These are phyloP conservation scores for Acacia melanoxylon DNA, from an alignment of 306 rosid species.

Conservation along the genomic window DNA sequence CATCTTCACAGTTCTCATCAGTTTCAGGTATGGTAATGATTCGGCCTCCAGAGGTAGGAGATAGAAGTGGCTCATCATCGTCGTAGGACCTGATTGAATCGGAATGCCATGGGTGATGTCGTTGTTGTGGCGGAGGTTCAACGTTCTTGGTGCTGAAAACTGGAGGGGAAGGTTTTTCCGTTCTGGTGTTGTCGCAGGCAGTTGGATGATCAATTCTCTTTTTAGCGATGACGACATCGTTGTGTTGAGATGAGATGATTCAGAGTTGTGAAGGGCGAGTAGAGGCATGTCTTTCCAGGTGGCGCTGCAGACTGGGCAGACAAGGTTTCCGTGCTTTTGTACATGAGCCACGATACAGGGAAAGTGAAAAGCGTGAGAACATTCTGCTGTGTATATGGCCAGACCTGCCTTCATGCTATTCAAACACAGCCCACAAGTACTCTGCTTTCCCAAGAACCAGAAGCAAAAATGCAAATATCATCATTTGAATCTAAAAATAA, in stretches of 20 bases:
- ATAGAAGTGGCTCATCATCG: conserved; percentile 60
- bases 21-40: conserved; percentile 56
- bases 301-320: conserved; percentile 69
- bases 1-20: conserved; percentile 40
- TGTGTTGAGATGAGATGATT: conserved; percentile 1
- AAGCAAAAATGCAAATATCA: neutral
- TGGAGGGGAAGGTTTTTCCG: conserved; percentile 30
- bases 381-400: conserved; percentile 86
- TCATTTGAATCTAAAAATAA: neutral
- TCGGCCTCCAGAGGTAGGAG: conserved; percentile 31
- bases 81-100: conserved; percentile 42
- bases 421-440: conserved; percentile 72
- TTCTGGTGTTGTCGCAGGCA: neutral
- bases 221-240: neutral
- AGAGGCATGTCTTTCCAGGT: conserved; percentile 67
- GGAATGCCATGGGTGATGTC: neutral
- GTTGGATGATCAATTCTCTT: conserved; percentile 5
- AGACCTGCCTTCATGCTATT: conserved; percentile 70
- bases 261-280: conserved; percentile 46
- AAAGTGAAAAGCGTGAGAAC: conserved; percentile 76
- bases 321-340: conserved; percentile 41
- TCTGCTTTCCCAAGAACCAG: conserved; percentile 35
- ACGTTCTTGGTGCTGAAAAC: conserved; percentile 6
- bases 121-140: neutral
- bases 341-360: conserved; percentile 67